Evolutionary conservation across 129 eudicot species (phyloP).

Genomic region (Arctium minus): DNA sequence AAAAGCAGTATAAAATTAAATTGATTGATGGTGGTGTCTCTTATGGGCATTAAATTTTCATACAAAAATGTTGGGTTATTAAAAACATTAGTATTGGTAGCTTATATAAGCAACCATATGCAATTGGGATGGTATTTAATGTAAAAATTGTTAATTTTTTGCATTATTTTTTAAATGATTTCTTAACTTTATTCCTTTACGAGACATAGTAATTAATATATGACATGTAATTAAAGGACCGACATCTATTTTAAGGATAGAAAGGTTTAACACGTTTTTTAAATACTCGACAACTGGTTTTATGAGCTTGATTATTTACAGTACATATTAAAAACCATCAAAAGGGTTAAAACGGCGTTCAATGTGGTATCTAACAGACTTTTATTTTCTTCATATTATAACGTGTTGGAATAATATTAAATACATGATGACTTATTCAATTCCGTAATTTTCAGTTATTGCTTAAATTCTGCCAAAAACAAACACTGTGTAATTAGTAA

Average conservation of each 20-base stretch:
- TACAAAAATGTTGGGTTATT: neutral
- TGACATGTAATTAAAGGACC: neutral
- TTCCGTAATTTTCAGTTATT: neutral
- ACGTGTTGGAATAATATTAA: neutral
- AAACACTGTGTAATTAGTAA: neutral
- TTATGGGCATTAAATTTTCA: neutral
- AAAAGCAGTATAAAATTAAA: neutral
- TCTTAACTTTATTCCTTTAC: neutral
- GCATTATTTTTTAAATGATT: neutral
- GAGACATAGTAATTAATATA: neutral
- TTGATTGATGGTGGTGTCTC: neutral
- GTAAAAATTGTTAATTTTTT: too few species aligned
- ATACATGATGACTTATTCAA: neutral
- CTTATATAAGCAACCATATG: neutral
- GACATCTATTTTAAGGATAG: neutral
- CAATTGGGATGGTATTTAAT: neutral
- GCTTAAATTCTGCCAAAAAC: neutral
- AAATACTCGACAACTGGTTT: neutral
- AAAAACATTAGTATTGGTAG: neutral
- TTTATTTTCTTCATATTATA: neutral
- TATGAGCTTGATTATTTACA: neutral
- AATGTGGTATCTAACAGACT: neutral
- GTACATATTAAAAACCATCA: neutral
- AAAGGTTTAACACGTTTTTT: neutral
- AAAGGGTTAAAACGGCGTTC: neutral